Evolutionary conservation across 805 yeast genomes (phyloP).

Genomic region (Ascoidea asiatica): DNA sequence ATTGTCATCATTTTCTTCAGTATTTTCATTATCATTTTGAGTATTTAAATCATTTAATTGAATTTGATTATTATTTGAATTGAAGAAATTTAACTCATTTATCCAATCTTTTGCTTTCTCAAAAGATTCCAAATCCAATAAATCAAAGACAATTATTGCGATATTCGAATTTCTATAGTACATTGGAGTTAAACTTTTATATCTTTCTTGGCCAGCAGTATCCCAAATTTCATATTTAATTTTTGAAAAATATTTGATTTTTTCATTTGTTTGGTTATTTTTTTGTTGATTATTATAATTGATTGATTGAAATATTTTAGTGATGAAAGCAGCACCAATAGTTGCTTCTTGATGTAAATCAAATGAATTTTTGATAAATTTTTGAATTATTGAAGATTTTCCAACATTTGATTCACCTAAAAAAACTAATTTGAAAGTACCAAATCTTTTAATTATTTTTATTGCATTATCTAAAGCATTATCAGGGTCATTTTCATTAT

Average conservation of each 20-base stretch:
- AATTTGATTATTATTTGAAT: too few relatives aligned
- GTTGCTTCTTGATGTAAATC: slow-evolving; percentile 41
- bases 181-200: slow-evolving; percentile 73
- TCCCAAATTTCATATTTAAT: slow-evolving; percentile 63
- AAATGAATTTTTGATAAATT: slow-evolving; percentile 42
- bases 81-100: slow-evolving; percentile 67
- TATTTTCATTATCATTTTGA: slow-evolving; percentile 5
- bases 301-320: slow-evolving; percentile 44
- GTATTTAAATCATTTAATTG: background rate
- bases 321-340: slow-evolving; percentile 92
- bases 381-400: slow-evolving; percentile 62
- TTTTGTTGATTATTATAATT: slow-evolving; percentile 7
- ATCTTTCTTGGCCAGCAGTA: slow-evolving; percentile 89
- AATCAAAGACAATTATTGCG: slow-evolving; percentile 80
- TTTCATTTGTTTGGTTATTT: slow-evolving; percentile 6
- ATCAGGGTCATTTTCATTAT: too few relatives aligned
- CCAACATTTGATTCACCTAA: slow-evolving; percentile 47
- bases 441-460: background rate
- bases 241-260: slow-evolving; percentile 22
- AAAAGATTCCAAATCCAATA: slow-evolving; percentile 57
- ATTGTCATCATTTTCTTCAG: slow-evolving; percentile 15
- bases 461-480: too few relatives aligned
- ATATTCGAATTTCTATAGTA: slow-evolving; percentile 66
- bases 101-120: slow-evolving; percentile 77
- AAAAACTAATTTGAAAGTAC: background rate